phyloP scores from a whole-genome alignment of 176 grass and related monocot genomes.

The Carex littledalei region DNA sequence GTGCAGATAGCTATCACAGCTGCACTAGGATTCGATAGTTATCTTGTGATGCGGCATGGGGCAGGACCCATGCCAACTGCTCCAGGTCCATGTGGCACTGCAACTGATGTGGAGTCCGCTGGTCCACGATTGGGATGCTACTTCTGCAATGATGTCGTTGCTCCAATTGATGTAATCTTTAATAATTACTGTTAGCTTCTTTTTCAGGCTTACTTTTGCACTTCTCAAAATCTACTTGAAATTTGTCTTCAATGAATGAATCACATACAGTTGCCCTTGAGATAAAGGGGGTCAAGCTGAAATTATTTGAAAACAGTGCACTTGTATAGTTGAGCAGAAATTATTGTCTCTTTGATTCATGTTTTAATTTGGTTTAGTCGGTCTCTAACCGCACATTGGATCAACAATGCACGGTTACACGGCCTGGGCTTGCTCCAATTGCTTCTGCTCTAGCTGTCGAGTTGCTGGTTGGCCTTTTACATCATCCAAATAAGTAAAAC shows the following conservation, averaged over 20 bases:
- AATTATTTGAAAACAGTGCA: not conserved
- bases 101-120: constrained; percentile 19
- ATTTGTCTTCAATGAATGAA: constrained; percentile 7
- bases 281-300: not conserved
- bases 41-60: constrained; percentile 92
- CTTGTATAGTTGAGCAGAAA: not conserved
- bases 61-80: constrained; percentile 53
- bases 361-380: constrained; percentile 37
- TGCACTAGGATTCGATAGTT: constrained; percentile 94
- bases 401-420: constrained; percentile 95
- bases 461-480: constrained; percentile 67
- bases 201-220: not conserved
- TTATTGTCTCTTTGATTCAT: not conserved
- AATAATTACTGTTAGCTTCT: not conserved
- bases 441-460: constrained; percentile 69
- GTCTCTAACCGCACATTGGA: constrained; percentile 88
- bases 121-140: constrained; percentile 82
- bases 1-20: constrained; percentile 85
- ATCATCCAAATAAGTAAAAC: constrained; percentile 84
- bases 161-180: constrained; percentile 85
- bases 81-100: constrained; percentile 23
- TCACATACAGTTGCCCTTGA: not conserved
- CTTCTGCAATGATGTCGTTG: constrained; percentile 90
- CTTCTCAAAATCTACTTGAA: not conserved
- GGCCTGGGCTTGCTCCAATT: constrained; percentile 84